These are phyloP conservation scores for Blastocystis sp. DNA, from an alignment of 352 stramenopile genomes.

Conservation along the genomic window DNA sequence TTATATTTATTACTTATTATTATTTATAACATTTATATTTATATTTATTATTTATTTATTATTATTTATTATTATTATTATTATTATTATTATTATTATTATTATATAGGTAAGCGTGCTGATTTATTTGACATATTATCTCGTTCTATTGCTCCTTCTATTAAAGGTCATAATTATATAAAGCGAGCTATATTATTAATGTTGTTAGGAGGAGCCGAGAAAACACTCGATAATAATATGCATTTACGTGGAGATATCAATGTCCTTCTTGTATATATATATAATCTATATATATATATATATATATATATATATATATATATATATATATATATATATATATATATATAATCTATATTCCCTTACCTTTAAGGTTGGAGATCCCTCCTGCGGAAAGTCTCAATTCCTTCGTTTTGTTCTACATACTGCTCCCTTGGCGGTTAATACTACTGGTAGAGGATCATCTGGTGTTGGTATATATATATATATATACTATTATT, in stretches of 20 bases:
- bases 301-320: no score
- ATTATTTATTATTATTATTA: not conserved
- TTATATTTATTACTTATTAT: no score
- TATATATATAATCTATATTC: conserved; percentile 61
- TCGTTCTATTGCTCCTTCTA: conserved; percentile 78
- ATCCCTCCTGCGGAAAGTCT: conserved; percentile 93
- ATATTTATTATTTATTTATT: not conserved
- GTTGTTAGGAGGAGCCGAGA: conserved; percentile 68
- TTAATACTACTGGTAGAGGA: conserved; percentile 66
- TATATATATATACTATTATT: no score
- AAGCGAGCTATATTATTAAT: conserved; percentile 74
- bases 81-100: not conserved
- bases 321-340: no score
- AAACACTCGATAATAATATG: conserved; percentile 90
- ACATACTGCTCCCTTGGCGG: conserved; percentile 67
- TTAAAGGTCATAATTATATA: conserved; percentile 89
- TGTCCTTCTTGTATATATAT: conserved; percentile 67
- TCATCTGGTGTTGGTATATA: conserved; percentile 74
- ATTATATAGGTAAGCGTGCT: not conserved
- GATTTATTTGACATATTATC: conserved; percentile 66
- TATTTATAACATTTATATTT: no score
- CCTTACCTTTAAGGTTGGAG: no score
- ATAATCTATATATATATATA: no score
- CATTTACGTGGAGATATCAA: conserved; percentile 99
- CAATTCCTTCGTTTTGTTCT: conserved; percentile 89